These are phyloP conservation scores for Podochytrium sp. DNA, from an alignment of 192 early-diverging fungal genomes.

Conservation along the genomic window DNA sequence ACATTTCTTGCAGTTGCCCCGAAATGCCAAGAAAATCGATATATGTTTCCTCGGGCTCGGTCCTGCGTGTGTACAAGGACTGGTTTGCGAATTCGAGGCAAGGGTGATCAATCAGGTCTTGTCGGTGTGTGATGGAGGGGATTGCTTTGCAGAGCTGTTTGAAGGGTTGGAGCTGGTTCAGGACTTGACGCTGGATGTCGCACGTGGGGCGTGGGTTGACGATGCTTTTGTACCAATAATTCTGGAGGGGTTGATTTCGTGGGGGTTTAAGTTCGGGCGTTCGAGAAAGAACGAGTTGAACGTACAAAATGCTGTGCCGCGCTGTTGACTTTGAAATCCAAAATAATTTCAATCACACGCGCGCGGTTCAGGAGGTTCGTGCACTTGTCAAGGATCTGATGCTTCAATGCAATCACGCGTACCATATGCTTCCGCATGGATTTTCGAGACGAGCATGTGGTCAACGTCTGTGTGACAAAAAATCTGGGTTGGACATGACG, in stretches of 20 bases:
- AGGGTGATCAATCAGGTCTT: constrained; percentile 16
- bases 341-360: constrained; percentile 20
- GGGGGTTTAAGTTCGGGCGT: not conserved
- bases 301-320: constrained; percentile 6
- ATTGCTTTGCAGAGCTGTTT: not conserved
- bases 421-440: not conserved
- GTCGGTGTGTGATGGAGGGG: not conserved
- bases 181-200: not conserved
- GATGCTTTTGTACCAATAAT: constrained; percentile 13
- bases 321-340: constrained; percentile 14
- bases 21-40: constrained; percentile 7
- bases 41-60: constrained; percentile 11
- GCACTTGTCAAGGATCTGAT: not conserved
- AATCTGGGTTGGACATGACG: not conserved
- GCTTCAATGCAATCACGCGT: constrained; percentile 7
- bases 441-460: not conserved
- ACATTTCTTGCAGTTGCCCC: constrained; percentile 4
- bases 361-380: not conserved
- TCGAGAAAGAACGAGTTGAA: not conserved
- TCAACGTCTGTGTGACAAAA: not conserved
- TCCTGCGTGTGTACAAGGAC: not conserved
- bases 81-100: constrained; percentile 7
- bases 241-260: not conserved
- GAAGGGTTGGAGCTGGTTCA: constrained; percentile 15
- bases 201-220: not conserved